Evolutionary conservation across 495 filamentous ascomycete species (phyloP).

Genomic region (Xylaria intraflava): DNA sequence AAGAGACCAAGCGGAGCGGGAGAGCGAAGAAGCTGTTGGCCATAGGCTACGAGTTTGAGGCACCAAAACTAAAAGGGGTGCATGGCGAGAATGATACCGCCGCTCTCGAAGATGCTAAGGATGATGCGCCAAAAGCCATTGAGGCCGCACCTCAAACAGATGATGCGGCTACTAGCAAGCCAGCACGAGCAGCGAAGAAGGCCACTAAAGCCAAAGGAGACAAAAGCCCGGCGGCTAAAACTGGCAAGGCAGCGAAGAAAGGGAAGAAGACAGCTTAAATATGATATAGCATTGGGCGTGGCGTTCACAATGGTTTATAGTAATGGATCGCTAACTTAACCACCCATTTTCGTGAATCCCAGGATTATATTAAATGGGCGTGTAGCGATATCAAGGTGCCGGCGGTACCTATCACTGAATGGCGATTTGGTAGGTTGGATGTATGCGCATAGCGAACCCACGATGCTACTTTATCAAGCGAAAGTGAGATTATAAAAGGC

Average conservation of each 20-base stretch:
- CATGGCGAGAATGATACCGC: slow-evolving; percentile 26
- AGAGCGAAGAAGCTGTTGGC: slow-evolving; percentile 70
- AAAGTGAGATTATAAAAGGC: slow-evolving; percentile 31
- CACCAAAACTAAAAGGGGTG: slow-evolving; percentile 64
- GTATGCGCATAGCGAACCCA: slow-evolving; percentile 34
- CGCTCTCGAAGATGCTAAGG: slow-evolving; percentile 27
- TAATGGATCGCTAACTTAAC: neutral
- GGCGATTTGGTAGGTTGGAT: slow-evolving; percentile 1
- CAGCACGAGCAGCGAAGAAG: slow-evolving; percentile 8
- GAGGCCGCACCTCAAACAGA: slow-evolving; percentile 20
- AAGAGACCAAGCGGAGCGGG: slow-evolving; percentile 57
- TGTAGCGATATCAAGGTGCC: neutral
- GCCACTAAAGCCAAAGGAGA: slow-evolving; percentile 10
- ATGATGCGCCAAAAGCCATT: slow-evolving; percentile 32
- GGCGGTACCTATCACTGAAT: neutral
- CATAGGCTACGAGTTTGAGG: slow-evolving; percentile 78
- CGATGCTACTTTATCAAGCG: slow-evolving; percentile 21
- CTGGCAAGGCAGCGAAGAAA: slow-evolving; percentile 32
- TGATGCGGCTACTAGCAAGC: neutral
- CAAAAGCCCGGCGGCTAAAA: slow-evolving; percentile 19
- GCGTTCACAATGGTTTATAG: slow-evolving; percentile 10
- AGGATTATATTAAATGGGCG: neutral
- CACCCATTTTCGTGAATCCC: neutral
- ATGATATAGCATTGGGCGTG: neutral
- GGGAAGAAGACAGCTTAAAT: slow-evolving; percentile 25